phyloP scores from a whole-genome alignment of 2,329 filamentous ascomycete species.

The Colletotrichum simmondsii region DNA sequence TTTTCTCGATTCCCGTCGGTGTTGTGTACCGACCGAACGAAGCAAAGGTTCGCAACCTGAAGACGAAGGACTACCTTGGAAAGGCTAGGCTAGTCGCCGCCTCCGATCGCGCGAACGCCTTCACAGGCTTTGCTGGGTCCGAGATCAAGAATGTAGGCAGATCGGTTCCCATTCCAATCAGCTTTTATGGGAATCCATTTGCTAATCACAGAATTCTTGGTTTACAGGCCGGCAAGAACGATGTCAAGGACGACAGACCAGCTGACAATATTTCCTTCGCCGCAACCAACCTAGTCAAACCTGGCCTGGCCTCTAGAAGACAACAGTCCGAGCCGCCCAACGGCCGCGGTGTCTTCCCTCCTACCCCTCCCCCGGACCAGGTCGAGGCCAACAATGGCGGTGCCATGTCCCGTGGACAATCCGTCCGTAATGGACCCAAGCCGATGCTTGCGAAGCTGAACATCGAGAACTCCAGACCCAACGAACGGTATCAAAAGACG shows the following conservation, averaged over 20 bases:
- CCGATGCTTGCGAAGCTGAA: constrained; percentile 72
- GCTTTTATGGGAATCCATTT: constrained; percentile 25
- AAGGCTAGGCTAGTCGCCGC: constrained; percentile 95
- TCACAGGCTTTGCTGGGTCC: constrained; percentile 82
- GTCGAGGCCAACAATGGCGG: constrained; percentile 64
- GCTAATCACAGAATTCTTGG: constrained; percentile 39
- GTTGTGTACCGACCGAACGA: constrained; percentile 96
- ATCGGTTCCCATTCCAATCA: constrained; percentile 3
- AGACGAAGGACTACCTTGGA: constrained; percentile 96
- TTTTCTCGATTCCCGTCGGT: constrained; percentile 97
- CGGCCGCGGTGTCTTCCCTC: constrained; percentile 84
- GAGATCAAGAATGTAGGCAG: constrained; percentile 78
- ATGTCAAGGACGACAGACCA: constrained; percentile 81
- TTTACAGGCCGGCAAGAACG: constrained; percentile 59
- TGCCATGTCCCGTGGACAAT: constrained; percentile 64
- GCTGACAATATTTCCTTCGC: constrained; percentile 89
- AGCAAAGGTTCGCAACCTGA: constrained; percentile 97
- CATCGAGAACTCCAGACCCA: constrained; percentile 63
- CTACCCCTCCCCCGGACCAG: constrained; percentile 95
- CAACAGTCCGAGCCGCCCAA: constrained; percentile 88
- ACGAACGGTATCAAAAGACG: constrained; percentile 66
- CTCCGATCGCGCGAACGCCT: constrained; percentile 82
- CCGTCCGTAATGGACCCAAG: constrained; percentile 71
- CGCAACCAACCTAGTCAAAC: constrained; percentile 92
- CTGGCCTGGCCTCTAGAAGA: constrained; percentile 80